A percentile compares a stretch with the other conserved stretches of the same genome.
phyloP scores from a whole-genome alignment of 305 asterid species.

The Plantago coronopus region DNA sequence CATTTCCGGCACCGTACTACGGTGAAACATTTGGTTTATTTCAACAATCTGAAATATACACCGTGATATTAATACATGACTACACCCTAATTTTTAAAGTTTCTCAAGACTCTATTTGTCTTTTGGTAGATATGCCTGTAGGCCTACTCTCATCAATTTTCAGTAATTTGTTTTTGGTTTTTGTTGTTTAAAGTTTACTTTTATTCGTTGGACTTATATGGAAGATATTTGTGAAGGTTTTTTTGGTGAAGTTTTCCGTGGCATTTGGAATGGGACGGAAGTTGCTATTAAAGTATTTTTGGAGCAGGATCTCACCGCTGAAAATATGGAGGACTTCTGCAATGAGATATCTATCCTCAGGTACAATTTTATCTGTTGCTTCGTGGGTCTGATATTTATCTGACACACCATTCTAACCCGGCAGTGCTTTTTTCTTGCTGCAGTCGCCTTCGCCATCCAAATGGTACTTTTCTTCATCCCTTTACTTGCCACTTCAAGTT shows the following conservation, averaged over 20 bases:
- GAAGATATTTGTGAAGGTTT: conserved; percentile 50
- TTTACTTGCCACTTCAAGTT: conserved; percentile 21
- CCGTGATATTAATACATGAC: no score
- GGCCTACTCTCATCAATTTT: no score
- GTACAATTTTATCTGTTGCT: conserved; percentile 33
- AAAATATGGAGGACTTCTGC: conserved; percentile 99
- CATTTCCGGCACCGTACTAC: no score
- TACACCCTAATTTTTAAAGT: no score
- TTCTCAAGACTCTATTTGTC: no score
- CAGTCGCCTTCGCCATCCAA: conserved; percentile 99
- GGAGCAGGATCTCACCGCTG: conserved; percentile 98
- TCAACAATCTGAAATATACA: no score
- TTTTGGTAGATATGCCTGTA: no score
- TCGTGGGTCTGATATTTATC: conserved; percentile 19
- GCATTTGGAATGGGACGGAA: conserved; percentile 96
- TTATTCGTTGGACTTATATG: conserved; percentile 14
- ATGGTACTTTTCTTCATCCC: conserved; percentile 60
- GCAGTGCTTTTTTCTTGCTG: conserved; percentile 31
- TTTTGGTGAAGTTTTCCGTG: conserved; percentile 98
- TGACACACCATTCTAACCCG: conserved; percentile 31
- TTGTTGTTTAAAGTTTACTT: no score
- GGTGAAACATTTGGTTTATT: no score
- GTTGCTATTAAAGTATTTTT: conserved; percentile 95
- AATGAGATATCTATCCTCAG: conserved; percentile 93
- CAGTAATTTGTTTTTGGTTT: no score